Base-by-base conservation (phyloP, 106 monocot genomes). In the Cymbidium sinense region DNA sequence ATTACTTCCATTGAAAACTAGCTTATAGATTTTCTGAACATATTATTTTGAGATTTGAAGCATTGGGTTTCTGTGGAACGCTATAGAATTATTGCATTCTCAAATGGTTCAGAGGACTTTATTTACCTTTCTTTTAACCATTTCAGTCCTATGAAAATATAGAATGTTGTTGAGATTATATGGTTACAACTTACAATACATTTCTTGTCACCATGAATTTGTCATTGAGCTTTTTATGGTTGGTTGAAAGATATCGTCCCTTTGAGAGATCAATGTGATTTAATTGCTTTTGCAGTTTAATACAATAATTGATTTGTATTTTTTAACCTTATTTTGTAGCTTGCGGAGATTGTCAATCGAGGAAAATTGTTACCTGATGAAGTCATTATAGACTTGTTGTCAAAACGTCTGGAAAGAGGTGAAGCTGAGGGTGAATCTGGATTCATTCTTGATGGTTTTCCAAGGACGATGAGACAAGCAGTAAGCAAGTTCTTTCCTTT, bases 381-480 rank as follows among this genome's bases (percentile, higher is more conserved):
- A 43, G 87, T 89, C 54, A 88, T 93, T 74, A 80, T 93, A 55
- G 76, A 84, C 75, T 73, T 93, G 7, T 77, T 93, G 64, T 84
- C 87, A 43, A 93, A 89, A 61, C 86, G 93, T n/a, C 86, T 93
- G 55, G 89, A 87, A 77, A 62, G 82, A 61, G 93, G 89, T 80
- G 82, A 71, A 81, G 82, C 81, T 31, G 88, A 88, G 77, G 93
- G 93, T 39, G 93, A 89, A 86, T 89, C 93, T 43, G 93, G 93
- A 74, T 93, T 93, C 71, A 93, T 93, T 78, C 93, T 93, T 82
- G 93, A 93, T 86, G 93, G 93, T 41, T 93, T 93, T 81, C 93
- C 93, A 31, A 75, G 93, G 70, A 93, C 93, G 43, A 83, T 87
- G 35, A 87, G 79, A 83, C 93, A 93, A 89, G 93, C 93, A 70